Base-by-base conservation (phyloP, 495 filamentous ascomycete species). In the Neurospora africana region DNA sequence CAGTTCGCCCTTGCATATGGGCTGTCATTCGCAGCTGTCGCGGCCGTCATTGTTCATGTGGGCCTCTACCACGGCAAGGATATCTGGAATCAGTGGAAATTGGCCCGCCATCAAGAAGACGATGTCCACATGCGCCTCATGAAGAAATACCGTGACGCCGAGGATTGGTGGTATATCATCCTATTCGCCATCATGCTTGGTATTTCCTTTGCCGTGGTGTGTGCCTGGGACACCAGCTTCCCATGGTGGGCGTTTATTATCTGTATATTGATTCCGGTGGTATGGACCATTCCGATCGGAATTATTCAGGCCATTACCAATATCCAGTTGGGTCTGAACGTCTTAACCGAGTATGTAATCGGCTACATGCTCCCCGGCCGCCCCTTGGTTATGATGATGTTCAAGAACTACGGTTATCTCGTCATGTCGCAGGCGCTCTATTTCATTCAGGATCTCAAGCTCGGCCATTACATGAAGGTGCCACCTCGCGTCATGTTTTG, bases 361-460 rank as follows among this genome's bases (percentile, higher is more conserved):
- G 89, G 90, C 5, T 91, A 92, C 79, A 89, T 90, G 73, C 86
- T 90, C 44, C 87, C 90, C 5, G 90, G 89, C 15, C 83, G 84
- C 13, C 89, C 89, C 1, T 77, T 91, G 6, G 89, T 89, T 41
- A 88, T 90, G 78, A 93, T 81, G 80, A 80, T 81, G 80, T 92
- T 92, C 82, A 92, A 92, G 75, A 91, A 80, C 73, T 91, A 90
- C 75, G 89, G 90, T 68, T 92, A 91, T 74, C 87, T 91, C 69
- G 87, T 86, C 74, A 87, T 90, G 81, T 84, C 81, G 41, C 85
- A 87, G 76, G 85, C 84, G 2, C 81, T 87, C 15, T 80, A 81
- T 72, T 81, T 81, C 65, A 71, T 78, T 27, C 82, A 84, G 73
- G 86, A 88, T 72, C 80, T 88, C 70, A 87, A 87, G 75, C 79